Percentiles rank a stretch among this genome's conserved stretches.
These are phyloP conservation scores for Coniochaeta hoffmannii DNA, from an alignment of 2,329 filamentous ascomycete species.

Conservation along the genomic window DNA sequence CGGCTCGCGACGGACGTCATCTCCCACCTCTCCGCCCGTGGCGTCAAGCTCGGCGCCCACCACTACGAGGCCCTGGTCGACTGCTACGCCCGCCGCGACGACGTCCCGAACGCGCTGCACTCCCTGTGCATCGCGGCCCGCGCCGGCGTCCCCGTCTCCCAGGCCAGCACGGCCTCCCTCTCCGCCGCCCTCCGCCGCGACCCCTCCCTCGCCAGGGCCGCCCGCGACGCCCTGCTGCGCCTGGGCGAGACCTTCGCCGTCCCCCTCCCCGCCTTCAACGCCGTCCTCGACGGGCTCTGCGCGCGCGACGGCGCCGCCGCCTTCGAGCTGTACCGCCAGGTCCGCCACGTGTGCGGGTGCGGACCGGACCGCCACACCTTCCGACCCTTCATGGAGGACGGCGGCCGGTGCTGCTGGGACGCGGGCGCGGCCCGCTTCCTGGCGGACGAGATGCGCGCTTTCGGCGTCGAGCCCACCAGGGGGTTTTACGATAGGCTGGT, in stretches of 20 bases:
- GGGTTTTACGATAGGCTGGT: slow-evolving; percentile 24
- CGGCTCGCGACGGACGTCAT: slow-evolving; percentile 65
- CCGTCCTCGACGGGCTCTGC: slow-evolving; percentile 29
- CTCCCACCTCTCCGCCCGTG: slow-evolving; percentile 51
- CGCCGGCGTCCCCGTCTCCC: slow-evolving; percentile 42
- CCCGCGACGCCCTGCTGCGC: slow-evolving; percentile 48
- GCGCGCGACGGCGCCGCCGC: slow-evolving; percentile 10
- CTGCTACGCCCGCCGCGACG: slow-evolving; percentile 52
- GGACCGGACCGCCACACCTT: slow-evolving; percentile 29
- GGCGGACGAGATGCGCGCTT: slow-evolving; percentile 28
- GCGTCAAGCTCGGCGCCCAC: slow-evolving; percentile 49
- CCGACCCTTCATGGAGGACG: slow-evolving; percentile 23
- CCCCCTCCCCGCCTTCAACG: slow-evolving; percentile 31
- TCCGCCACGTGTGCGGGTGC: slow-evolving; percentile 25
- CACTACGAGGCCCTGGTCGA: slow-evolving; percentile 79
- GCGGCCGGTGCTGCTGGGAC: slow-evolving; percentile 12
- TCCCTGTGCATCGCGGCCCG: slow-evolving; percentile 67
- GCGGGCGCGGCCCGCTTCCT: slow-evolving; percentile 24
- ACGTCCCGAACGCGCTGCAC: slow-evolving; percentile 60
- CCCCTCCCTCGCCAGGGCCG: slow-evolving; percentile 36
- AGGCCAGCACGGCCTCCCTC: slow-evolving; percentile 56
- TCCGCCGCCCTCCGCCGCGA: slow-evolving; percentile 45
- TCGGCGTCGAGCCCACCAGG: slow-evolving; percentile 21
- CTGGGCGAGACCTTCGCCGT: slow-evolving; percentile 30
- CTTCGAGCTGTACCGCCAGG: slow-evolving; percentile 28